Evolutionary conservation across 352 stramenopile genomes (phyloP), one percentile per base, ranked within the genome.

Genomic region (Phytophthora ohioensis): DNA sequence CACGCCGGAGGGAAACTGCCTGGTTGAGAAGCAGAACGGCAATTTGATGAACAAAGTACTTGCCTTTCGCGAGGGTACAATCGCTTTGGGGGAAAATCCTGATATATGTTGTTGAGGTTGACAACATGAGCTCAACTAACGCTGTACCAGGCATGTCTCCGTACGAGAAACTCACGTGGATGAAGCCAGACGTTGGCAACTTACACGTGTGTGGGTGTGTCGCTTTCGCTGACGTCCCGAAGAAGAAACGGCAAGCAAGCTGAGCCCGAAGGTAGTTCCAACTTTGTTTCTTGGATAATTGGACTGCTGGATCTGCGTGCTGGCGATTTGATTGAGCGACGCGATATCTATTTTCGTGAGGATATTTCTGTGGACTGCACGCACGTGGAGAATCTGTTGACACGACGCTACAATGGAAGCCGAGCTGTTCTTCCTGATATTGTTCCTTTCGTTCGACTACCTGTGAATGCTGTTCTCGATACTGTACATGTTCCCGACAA

Each of bases 81-180:
- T 46, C 41, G 41, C 41, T 56, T 31, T 56, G 48, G 48, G 31
- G 48, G 5, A 2, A 42, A 13, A 56, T 56, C 5, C 15, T 56
- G 12, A 27, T 41, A 13, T 43, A 56, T 21, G 48, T 56, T 6
- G 48, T 56, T 11, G 48, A 56, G 15, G 48, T 43, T 2, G 32
- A 56, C 15, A 56, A 56, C 15, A 42, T 42, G 32, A 56, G 48
- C 8, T 15, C 32, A 3, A 56, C 48, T 4, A 56, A 56, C 12
- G 48, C 48, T 21, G 31, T 56, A 2, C 48, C 32, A 17, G 35
- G 35, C 35, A 41, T 12, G 35, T 12, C 35, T 12, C 35, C 35
- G 10, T 41, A 41, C 35, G 35, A 41, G 35, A 41, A 41, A 41
- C 35, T 41, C 35, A 41, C 35, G 6, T 7, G 35, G 6, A 41